Evolutionary conservation across 1,284 basidiomycete species (phyloP), one percentile per base, ranked within the genome.

Genomic region (Marasmius sp.): DNA sequence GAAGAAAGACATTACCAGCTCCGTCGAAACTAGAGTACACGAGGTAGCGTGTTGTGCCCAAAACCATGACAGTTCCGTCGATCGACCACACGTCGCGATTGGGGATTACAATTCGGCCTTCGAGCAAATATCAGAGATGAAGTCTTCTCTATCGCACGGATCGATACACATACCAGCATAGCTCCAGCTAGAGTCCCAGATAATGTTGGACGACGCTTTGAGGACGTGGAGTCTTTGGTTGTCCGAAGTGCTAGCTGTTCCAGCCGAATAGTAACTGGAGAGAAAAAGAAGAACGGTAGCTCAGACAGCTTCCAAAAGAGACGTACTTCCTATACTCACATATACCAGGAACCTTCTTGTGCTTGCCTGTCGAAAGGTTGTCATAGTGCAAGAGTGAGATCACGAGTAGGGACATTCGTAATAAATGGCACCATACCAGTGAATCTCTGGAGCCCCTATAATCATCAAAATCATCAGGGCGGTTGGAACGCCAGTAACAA

Each of bases 11-110:
- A 71, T 60, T 41, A 74, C 71, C 64, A 47, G 61, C 61, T 7
- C 72, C 72, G 60, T 77, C 73, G 69, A 69, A 76, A 48, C 68
- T 70, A 3, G 75, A 75, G 60, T 74, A 77, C 1, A 78, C 72
- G n/a, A 78, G 64, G 55, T 77, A 77, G 4, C 67, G 61, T 22
- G 64, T 71, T 1, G 65, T 53, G 20, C 67, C 66, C 20, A 70
- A 43, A 54, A 75, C 64, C 34, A 77, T 63, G 9, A 78, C 63
- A 0, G 75, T 76, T 10, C 67, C 70, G 59, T 79, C 77, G 51
- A 78, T 76, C 14, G 72, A 65, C 76, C 75, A 77, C 3, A 76
- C 74, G 57, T 79, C 75, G 12, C 74, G 67, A 61, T 73, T 71
- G 4, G 73, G 75, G 10, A 75, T 72, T 6, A 57, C 66, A 39